phyloP scores from a whole-genome alignment of 1,284 basidiomycete species.

The Puccinia horiana region DNA sequence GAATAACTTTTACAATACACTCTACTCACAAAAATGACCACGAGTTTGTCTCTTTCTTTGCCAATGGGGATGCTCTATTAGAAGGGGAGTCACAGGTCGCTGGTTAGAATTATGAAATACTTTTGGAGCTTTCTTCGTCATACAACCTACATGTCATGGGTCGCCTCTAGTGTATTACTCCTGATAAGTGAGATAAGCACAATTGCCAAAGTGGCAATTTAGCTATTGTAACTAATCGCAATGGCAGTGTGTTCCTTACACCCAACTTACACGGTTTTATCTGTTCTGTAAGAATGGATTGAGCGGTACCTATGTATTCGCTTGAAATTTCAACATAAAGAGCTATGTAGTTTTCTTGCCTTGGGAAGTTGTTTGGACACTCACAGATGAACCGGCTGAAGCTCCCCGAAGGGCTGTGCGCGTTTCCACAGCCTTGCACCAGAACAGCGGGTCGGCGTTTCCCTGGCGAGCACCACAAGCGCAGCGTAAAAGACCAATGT shows the following conservation, averaged over 20 bases:
- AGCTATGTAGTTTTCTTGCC: background rate
- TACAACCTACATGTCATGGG: too few species aligned
- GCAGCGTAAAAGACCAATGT: background rate
- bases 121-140: background rate
- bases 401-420: background rate
- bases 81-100: too few species aligned
- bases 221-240: background rate
- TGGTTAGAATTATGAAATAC: too few species aligned
- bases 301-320: too few species aligned
- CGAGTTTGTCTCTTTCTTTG: background rate
- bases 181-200: too few species aligned
- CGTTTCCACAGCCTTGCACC: background rate
- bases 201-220: background rate
- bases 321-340: background rate
- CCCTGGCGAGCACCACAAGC: background rate
- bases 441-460: background rate
- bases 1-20: too few species aligned
- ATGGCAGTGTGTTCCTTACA: background rate
- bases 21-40: background rate
- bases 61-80: background rate
- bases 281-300: background rate
- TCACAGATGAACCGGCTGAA: background rate
- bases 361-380: background rate
- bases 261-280: background rate
- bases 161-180: too few species aligned